phyloP scores from a whole-genome alignment of 176 grass and related monocot species.

The Microstegium vimineum region DNA sequence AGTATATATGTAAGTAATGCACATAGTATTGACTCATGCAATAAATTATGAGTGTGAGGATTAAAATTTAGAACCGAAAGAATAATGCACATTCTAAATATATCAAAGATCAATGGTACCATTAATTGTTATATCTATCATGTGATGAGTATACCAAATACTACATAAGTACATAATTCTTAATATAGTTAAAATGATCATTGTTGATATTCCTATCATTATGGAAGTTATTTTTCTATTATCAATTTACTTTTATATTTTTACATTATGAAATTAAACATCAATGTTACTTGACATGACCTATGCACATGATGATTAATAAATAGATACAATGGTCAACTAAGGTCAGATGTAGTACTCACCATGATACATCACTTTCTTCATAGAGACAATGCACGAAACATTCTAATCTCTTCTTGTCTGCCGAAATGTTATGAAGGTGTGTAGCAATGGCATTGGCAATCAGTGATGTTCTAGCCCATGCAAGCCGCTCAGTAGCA shows the following conservation, averaged over 20 bases:
- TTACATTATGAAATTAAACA: background rate
- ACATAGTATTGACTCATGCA: background rate
- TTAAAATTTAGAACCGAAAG: background rate
- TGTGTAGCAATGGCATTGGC: conserved; percentile 34
- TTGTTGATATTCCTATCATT: background rate
- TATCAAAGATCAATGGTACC: background rate
- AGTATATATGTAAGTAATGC: background rate
- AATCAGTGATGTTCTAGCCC: conserved; percentile 50
- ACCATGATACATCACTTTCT: conserved; percentile 18
- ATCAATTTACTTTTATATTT: background rate
- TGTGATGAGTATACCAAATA: background rate
- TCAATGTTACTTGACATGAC: background rate
- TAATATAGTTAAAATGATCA: background rate
- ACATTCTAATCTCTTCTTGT: conserved; percentile 16
- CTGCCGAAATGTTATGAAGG: background rate
- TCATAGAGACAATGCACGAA: conserved; percentile 38
- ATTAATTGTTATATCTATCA: background rate
- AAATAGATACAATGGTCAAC: background rate
- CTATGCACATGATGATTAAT: background rate
- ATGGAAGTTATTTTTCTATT: background rate
- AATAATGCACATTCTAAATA: background rate
- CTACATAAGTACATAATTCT: background rate
- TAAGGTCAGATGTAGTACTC: background rate
- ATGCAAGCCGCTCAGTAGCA: conserved; percentile 49
- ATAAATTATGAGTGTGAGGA: background rate